A percentile compares a stretch with the other conserved stretches of the same genome.
Conservation (phyloP, 257 asterid species). For the Solanum pinnatisectum region DNA sequence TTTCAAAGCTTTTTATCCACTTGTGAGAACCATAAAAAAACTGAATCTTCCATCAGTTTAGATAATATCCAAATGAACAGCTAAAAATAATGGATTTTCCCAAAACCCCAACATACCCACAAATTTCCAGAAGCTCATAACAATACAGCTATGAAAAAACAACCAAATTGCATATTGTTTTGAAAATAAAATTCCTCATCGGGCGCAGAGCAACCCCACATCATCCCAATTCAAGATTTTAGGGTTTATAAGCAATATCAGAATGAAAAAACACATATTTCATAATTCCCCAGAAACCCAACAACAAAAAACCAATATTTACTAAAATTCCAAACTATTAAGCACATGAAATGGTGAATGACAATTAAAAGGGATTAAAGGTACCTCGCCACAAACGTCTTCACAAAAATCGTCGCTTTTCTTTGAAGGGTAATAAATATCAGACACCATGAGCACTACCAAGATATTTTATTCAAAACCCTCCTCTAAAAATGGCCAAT, state of each 20-base stretch:
- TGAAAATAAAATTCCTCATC: neutral
- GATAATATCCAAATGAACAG: neutral
- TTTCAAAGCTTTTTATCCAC: neutral
- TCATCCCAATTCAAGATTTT: neutral
- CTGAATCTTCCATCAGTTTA: neutral
- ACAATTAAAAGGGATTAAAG: neutral
- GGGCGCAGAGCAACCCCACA: neutral
- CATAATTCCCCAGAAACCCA: neutral
- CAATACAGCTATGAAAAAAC: neutral
- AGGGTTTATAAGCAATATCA: neutral
- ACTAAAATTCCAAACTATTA: neutral
- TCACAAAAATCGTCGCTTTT: slow-evolving; percentile 44
- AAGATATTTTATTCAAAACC: neutral
- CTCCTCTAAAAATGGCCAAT: neutral
- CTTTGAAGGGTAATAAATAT: slow-evolving; percentile 39
- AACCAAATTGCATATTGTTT: neutral
- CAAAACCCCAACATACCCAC: neutral
- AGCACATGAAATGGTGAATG: neutral
- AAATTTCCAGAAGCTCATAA: neutral
- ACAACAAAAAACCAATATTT: neutral
- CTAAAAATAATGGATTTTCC: neutral
- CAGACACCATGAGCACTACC: slow-evolving; percentile 17
- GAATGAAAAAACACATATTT: neutral
- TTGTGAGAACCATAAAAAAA: neutral
- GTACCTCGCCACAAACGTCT: slow-evolving; percentile 57